A percentile compares a stretch with the other conserved stretches of the same genome.
phyloP scores from a whole-genome alignment of 73 alveolate species.

The Paramecium bursaria region DNA sequence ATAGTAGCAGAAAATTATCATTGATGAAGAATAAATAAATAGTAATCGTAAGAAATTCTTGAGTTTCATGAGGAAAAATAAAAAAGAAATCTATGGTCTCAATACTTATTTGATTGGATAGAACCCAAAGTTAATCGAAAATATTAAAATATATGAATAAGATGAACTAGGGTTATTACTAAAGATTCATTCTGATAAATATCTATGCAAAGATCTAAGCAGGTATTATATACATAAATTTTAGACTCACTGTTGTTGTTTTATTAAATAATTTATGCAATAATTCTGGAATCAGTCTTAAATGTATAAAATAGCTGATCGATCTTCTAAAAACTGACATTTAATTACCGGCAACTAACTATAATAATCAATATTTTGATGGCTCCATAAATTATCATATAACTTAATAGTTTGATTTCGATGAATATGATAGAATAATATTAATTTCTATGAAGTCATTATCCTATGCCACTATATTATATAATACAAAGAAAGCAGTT shows the following conservation, averaged over 20 bases:
- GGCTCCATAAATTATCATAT: constrained; percentile 2
- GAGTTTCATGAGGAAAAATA: neutral
- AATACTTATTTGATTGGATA: neutral
- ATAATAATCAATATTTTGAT: constrained; percentile 28
- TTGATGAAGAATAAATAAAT: too few species aligned
- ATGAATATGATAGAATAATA: neutral
- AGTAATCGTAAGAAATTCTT: too few species aligned
- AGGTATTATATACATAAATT: neutral
- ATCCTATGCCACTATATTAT: constrained; percentile 38
- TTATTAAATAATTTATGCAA: constrained; percentile 2
- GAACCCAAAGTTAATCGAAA: neutral
- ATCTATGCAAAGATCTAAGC: neutral
- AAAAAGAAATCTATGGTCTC: neutral
- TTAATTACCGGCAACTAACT: neutral
- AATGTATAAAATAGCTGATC: neutral
- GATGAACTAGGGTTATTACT: neutral
- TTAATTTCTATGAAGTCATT: neutral
- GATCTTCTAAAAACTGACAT: neutral
- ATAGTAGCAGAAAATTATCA: too few species aligned
- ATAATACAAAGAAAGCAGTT: constrained; percentile 1
- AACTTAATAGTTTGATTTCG: neutral
- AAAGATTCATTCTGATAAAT: neutral
- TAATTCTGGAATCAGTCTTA: neutral
- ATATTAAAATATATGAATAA: neutral
- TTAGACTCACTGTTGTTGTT: constrained; percentile 1